A percentile compares a stretch with the other conserved stretches of the same genome.
Conservation (phyloP, 805 yeast genomes). For the Metschnikowia shivogae region DNA sequence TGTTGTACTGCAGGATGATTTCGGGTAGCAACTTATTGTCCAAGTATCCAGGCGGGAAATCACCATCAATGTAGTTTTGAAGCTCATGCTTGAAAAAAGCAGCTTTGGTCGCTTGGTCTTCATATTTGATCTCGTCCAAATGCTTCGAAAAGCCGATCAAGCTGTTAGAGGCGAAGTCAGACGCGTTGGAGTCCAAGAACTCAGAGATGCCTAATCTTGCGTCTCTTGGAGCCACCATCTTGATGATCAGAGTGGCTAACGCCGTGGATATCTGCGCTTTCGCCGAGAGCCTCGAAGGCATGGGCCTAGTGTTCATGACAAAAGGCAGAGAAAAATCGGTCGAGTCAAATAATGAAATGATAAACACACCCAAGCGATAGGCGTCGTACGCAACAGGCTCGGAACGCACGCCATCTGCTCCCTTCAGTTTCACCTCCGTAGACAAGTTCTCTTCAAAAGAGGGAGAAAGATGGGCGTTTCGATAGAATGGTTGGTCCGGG, state of each 20-base stretch:
- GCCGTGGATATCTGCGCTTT: constrained; percentile 30
- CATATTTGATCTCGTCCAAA: constrained; percentile 53
- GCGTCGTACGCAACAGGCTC: constrained; percentile 55
- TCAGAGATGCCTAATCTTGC: constrained; percentile 29
- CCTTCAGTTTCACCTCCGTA: constrained; percentile 41
- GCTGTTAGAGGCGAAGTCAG: constrained; percentile 34
- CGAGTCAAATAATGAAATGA: constrained; percentile 43
- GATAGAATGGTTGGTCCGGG: constrained; percentile 42
- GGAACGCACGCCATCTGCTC: constrained; percentile 37
- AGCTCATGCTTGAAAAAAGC: constrained; percentile 34
- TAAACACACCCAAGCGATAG: constrained; percentile 56
- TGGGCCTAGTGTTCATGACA: neutral
- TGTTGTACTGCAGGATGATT: constrained; percentile 40
- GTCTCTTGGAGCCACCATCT: constrained; percentile 31
- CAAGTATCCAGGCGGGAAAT: constrained; percentile 50
- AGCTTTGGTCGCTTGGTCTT: constrained; percentile 51
- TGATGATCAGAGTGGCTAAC: constrained; percentile 35
- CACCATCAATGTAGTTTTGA: constrained; percentile 20
- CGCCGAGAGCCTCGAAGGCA: constrained; percentile 2
- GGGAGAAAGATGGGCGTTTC: constrained; percentile 26
- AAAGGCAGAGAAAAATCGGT: constrained; percentile 3
- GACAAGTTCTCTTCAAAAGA: constrained; percentile 38
- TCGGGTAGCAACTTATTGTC: constrained; percentile 70
- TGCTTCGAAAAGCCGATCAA: constrained; percentile 51
- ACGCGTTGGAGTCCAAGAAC: constrained; percentile 24